Conservation (phyloP, 2,329 filamentous ascomycete genomes). For the Fusarium fracticaudum region DNA sequence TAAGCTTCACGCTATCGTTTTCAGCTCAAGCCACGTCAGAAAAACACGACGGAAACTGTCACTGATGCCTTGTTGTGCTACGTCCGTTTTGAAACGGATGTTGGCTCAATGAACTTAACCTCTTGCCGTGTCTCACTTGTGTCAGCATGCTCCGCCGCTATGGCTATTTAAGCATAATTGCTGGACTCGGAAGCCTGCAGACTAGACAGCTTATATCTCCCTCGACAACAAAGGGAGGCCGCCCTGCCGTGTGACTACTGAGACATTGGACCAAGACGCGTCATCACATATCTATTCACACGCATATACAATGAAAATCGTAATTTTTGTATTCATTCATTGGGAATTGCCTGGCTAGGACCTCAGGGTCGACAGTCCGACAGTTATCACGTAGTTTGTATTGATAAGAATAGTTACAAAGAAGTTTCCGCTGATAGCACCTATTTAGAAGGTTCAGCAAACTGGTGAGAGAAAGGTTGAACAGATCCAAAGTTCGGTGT, state of each 20-base stretch:
- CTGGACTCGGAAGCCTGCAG: not conserved
- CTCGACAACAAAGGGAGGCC: not conserved
- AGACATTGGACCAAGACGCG: not conserved
- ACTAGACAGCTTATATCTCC: not conserved
- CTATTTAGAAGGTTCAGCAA: constrained; percentile 8
- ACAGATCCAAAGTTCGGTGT: constrained; percentile 60
- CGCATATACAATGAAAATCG: not conserved
- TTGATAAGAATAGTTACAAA: not conserved
- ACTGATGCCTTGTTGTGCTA: no score
- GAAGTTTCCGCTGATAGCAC: accelerated
- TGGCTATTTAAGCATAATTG: not conserved
- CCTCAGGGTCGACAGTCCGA: not conserved
- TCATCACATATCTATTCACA: not conserved
- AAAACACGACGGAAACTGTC: not conserved
- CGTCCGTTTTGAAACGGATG: not conserved
- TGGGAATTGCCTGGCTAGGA: not conserved
- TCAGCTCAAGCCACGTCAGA: not conserved
- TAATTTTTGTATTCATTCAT: not conserved
- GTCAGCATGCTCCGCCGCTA: not conserved
- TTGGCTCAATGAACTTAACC: not conserved
- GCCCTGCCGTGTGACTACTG: not conserved
- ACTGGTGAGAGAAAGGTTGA: constrained; percentile 34
- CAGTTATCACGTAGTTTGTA: not conserved
- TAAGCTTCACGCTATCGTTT: not conserved
- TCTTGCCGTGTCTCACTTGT: not conserved